Conservation (phyloP, 768 basidiomycete species). For the Hemileccinum impolitum region DNA sequence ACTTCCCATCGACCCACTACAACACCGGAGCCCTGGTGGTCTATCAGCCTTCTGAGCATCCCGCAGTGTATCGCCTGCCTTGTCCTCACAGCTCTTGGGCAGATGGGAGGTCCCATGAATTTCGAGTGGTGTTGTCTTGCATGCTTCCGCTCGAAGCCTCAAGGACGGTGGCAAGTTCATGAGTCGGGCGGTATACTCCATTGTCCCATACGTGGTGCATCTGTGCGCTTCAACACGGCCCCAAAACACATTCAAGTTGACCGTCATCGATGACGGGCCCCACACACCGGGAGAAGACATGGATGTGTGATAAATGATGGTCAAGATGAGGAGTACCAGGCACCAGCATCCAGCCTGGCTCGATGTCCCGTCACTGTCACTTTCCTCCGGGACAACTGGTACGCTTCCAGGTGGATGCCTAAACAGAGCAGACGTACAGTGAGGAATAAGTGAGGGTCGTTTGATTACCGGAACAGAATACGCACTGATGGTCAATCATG, state of each 20-base stretch:
- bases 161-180: conserved; percentile 25
- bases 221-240: conserved; percentile 10
- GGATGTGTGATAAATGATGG: background rate
- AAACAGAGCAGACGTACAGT: background rate
- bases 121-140: conserved; percentile 19
- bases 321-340: background rate
- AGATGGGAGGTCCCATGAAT: conserved; percentile 19
- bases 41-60: background rate
- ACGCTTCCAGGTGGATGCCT: background rate
- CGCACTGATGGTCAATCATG: background rate
- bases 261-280: too few species aligned
- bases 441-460: background rate
- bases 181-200: conserved; percentile 29
- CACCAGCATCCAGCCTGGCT: background rate
- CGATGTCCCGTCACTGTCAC: background rate
- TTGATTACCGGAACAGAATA: background rate
- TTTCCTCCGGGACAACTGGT: background rate
- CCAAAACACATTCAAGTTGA: conserved; percentile 15
- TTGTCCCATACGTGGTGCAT: conserved; percentile 28
- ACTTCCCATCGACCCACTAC: conserved; percentile 29
- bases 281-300: too few species aligned
- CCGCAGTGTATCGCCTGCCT: conserved; percentile 1
- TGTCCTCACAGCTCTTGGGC: conserved; percentile 24
- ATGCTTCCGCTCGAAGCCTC: conserved; percentile 16
- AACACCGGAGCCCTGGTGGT: conserved; percentile 11